Conservation (phyloP, 2,329 filamentous ascomycete species). For the Annulohypoxylon truncatum region DNA sequence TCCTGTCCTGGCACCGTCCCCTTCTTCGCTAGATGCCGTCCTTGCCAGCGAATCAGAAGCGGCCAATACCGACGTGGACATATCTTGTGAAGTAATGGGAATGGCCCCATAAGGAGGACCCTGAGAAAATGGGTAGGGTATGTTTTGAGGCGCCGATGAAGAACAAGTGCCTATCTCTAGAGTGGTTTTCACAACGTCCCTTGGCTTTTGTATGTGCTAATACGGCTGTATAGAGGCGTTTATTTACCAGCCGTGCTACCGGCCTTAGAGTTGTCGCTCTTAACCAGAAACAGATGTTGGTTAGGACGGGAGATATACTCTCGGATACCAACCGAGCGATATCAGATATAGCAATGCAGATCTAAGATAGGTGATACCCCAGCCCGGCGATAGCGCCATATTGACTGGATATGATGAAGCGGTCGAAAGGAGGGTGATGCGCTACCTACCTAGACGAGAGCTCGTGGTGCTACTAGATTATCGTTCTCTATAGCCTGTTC, state of each 20-base stretch:
- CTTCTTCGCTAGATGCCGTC: not conserved
- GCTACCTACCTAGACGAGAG: not conserved
- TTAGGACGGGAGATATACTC: not conserved
- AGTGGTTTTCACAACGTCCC: not conserved
- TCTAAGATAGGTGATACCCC: constrained; percentile 1
- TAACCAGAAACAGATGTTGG: not conserved
- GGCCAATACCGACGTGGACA: not conserved
- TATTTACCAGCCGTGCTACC: constrained; percentile 24
- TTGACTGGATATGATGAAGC: not conserved
- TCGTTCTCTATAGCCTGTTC: not conserved
- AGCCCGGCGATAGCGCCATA: not conserved
- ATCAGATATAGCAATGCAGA: not conserved
- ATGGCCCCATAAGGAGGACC: not conserved
- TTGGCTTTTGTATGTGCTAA: not conserved
- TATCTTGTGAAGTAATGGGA: not conserved
- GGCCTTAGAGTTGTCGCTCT: not conserved
- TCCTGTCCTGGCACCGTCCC: not conserved
- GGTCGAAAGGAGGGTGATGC: not conserved
- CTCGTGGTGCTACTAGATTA: not conserved
- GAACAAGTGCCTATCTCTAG: constrained; percentile 3
- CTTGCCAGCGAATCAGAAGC: not conserved
- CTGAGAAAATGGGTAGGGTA: not conserved
- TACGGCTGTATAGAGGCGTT: constrained; percentile 1
- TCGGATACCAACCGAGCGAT: not conserved
- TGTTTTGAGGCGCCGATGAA: not conserved